Evolutionary conservation across 805 yeast genomes (phyloP).

Genomic region (Lipomyces oligophaga): DNA sequence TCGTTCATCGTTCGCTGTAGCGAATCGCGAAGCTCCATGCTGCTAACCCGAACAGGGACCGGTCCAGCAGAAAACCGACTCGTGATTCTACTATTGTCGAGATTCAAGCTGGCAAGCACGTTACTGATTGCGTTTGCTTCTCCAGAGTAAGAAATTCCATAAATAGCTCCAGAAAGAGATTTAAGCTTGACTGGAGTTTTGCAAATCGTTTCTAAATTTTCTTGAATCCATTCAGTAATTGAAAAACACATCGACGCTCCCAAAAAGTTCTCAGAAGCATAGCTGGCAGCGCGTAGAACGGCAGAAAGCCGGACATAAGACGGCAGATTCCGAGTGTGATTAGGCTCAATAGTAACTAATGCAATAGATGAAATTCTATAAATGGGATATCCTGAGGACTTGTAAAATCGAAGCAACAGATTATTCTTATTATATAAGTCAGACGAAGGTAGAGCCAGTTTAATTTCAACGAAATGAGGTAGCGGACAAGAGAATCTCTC

Average conservation of each 20-base stretch:
- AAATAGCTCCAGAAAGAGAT: slow-evolving; percentile 33
- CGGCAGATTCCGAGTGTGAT: slow-evolving; percentile 37
- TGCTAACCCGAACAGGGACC: slow-evolving; percentile 1
- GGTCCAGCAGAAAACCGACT: slow-evolving; percentile 2
- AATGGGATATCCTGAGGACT: slow-evolving; percentile 27
- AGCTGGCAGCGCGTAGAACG: slow-evolving; percentile 33
- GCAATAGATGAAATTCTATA: slow-evolving; percentile 18
- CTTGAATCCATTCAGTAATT: slow-evolving; percentile 75
- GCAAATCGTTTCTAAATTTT: slow-evolving; percentile 53
- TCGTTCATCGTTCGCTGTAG: slow-evolving; percentile 39
- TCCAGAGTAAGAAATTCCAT: slow-evolving; percentile 31
- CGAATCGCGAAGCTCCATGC: slow-evolving; percentile 37
- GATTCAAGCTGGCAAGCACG: slow-evolving; percentile 16
- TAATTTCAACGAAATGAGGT: slow-evolving; percentile 22
- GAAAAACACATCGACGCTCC: slow-evolving; percentile 71
- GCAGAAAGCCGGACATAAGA: slow-evolving; percentile 47
- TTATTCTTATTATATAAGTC: slow-evolving; percentile 14
- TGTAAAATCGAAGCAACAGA: slow-evolving; percentile 21
- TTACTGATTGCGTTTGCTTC: slow-evolving; percentile 30
- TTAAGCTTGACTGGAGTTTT: slow-evolving; percentile 72
- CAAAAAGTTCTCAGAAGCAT: slow-evolving; percentile 39
- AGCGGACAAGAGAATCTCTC: slow-evolving; percentile 34
- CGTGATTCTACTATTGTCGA: slow-evolving; percentile 2
- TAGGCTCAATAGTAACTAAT: slow-evolving; percentile 24
- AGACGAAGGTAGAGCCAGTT: slow-evolving; percentile 11